These are phyloP conservation scores for Calonectria leucothoes DNA, from an alignment of 2,329 filamentous ascomycete species.

Conservation along the genomic window DNA sequence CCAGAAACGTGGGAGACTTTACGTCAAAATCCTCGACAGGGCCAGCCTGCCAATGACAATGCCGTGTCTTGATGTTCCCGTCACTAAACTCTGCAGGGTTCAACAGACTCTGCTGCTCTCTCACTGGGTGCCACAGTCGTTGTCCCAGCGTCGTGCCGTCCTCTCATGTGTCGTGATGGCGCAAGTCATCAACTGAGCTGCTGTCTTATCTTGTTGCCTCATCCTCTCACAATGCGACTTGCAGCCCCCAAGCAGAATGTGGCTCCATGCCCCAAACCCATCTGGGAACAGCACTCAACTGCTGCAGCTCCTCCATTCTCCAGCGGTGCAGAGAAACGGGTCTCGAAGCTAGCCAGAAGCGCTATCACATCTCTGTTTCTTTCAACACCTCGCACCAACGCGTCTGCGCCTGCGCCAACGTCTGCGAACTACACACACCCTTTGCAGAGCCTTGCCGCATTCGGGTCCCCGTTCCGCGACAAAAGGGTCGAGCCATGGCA, in stretches of 20 bases:
- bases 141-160: constrained; percentile 1
- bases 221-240: constrained; percentile 7
- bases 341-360: neutral
- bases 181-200: neutral
- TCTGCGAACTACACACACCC: constrained; percentile 15
- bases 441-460: constrained; percentile 4
- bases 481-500: constrained; percentile 22
- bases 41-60: neutral
- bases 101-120: neutral
- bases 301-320: neutral
- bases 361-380: constrained; percentile 5
- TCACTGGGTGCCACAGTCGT: constrained; percentile 5
- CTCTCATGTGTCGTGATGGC: constrained; percentile 8
- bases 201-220: constrained; percentile 2
- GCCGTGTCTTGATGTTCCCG: neutral
- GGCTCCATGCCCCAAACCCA: constrained; percentile 5
- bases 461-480: neutral
- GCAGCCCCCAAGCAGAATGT: neutral
- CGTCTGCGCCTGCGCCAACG: neutral
- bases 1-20: neutral
- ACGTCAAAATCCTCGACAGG: neutral
- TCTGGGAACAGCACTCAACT: neutral
- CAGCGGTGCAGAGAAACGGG: neutral
- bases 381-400: neutral
- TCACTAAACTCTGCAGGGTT: neutral